Base-by-base conservation (phyloP, 805 yeast genomes). In the Kuraishia borneana region DNA sequence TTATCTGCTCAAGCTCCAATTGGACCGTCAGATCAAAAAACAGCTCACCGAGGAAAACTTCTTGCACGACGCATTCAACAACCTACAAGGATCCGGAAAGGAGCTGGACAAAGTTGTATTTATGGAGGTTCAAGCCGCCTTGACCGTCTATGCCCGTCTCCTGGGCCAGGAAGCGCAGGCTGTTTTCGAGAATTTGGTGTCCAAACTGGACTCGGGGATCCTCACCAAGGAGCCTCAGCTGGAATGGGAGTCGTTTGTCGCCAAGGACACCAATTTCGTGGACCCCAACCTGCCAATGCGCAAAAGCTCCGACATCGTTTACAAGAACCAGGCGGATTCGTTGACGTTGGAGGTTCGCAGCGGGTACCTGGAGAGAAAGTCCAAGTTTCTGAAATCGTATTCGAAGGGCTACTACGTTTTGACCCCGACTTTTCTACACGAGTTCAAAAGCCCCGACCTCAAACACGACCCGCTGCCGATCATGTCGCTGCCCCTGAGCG, bases 311-410 rank as follows among this genome's bases (percentile, higher is more conserved):
- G 83, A 78, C 39, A 68, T 87, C 33, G 50, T 53, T 7, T 88
- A 85, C 50, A 76, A 76, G 21, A 68, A 77, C 48, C 83, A 74
- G 49, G 68, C 68, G 46, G 82, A 85, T 36, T 74, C 85, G 9
- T 61, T 84, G 42, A 73, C 88, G 10, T 60, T 55, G 34, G 77
- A 73, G 42, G 68, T 88, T 26, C 72, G 84, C 35, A 72, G 85
- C 9, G 96, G 96, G 2, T 72, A 66, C 42, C 64, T 89, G 42
- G 97, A 92, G 55, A 72, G 96, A 54, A 70, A 95, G 47, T 83
- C 96, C 5, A 89, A 89, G 63, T 88, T 75, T 53, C 65, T 92
- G 43, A 88, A 88, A 61, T 80, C 89, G n/a, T 92, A 87, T 56
- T 74, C 94, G 3, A 70, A 76, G 41, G 95, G 92, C 3, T 92